A percentile compares a stretch with the other conserved stretches of the same genome.
Conservation (phyloP, 805 yeast genomes). For the Clavispora carvajalis region DNA sequence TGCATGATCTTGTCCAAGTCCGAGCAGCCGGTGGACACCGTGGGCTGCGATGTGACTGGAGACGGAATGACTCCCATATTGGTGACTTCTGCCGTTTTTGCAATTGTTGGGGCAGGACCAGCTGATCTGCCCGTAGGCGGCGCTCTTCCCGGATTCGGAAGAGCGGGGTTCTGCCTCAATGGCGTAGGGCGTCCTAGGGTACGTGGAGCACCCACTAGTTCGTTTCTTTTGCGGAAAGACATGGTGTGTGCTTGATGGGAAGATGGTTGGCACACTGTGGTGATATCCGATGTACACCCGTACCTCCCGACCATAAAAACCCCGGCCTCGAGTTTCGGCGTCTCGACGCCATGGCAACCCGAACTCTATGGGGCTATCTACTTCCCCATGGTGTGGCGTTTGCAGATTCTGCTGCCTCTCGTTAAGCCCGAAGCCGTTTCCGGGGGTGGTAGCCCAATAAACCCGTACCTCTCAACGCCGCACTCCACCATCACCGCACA, state of each 20-base stretch:
- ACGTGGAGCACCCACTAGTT: constrained; percentile 28
- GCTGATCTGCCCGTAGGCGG: background rate
- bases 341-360: too few relatives aligned
- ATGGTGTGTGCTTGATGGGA: constrained; percentile 19
- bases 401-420: too few relatives aligned
- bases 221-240: constrained; percentile 60
- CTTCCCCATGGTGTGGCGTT: too few relatives aligned
- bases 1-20: constrained; percentile 70
- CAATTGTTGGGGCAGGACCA: background rate
- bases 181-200: background rate
- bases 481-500: background rate
- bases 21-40: constrained; percentile 73
- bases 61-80: constrained; percentile 75
- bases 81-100: background rate
- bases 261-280: constrained; percentile 3
- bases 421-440: too few relatives aligned
- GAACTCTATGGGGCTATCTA: too few relatives aligned
- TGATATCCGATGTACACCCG: background rate
- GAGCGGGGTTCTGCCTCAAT: background rate
- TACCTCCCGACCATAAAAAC: background rate
- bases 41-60: constrained; percentile 62
- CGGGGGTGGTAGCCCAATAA: too few relatives aligned
- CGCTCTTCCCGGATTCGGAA: background rate
- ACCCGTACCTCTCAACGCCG: background rate
- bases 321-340: too few relatives aligned